Evolutionary conservation across 345 rosid species (phyloP), one percentile per base, ranked within the genome.

Genomic region (Arabis hirsuta): DNA sequence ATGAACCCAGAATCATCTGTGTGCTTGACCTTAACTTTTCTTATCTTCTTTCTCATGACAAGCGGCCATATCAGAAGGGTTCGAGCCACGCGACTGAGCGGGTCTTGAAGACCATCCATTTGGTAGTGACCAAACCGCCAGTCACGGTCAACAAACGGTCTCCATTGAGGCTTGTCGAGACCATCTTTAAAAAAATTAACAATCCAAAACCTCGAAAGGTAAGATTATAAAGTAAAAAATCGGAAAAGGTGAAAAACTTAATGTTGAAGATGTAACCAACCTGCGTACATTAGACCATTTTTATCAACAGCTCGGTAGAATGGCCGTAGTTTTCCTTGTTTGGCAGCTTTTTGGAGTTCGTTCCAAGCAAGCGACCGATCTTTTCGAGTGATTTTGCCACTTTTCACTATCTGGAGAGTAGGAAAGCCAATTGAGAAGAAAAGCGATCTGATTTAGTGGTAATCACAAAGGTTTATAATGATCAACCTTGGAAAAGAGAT

Each of bases 101-200:
- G 98, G 64, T 93, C 98, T 79, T 90, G 98, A 55, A 93, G 87
- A 74, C 97, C 96, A 64, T 93, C 98, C 92, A 93, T 80, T 81
- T 89, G 86, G 71, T 93, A 93, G 79, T 88, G 97, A 71, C 98
- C 98, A 78, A 93, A 93, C 50, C 94, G 87, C 98, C 98, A 93
- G 71, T 93, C 97, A 53, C 96, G 82, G 20, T 74, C 81, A 47
- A 90, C 65, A 22, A 58, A 80, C 12, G 83, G 83, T 19, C 94
- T 82, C 62, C 81, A 72, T 5, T 74, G 78, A 16, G 97, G 96
- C 76, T 85, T 78, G 71, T 93, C 98, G 22, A 93, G 90, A 43
- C 98, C 98, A 71, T 95, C 98, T 90, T 81, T 58, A n/a, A 53
- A 22, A 22, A 22, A 22, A 22, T 1, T 1, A 22, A 14, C 42